Conservation (phyloP, 2,329 filamentous ascomycete species). For the Ascochyta koolunga region DNA sequence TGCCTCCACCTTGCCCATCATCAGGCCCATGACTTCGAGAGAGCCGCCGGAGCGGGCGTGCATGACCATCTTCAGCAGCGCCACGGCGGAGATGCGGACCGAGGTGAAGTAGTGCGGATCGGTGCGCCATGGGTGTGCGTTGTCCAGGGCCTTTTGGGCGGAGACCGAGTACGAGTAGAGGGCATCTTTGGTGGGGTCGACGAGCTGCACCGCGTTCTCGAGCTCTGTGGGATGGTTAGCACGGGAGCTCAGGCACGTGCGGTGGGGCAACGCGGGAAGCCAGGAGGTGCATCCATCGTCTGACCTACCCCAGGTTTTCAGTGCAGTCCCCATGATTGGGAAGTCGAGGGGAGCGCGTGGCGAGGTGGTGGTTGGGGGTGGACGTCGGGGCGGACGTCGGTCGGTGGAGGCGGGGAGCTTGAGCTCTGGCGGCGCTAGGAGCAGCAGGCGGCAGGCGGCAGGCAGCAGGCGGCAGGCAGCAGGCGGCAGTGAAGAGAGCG, state of each 20-base stretch:
- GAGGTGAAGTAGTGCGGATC: constrained; percentile 90
- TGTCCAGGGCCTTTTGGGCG: constrained; percentile 70
- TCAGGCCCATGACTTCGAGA: constrained; percentile 96
- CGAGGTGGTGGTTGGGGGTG: constrained; percentile 13
- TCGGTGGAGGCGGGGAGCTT: constrained; percentile 33
- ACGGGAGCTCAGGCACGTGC: neutral
- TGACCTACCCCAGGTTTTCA: constrained; percentile 47
- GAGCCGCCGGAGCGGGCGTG: constrained; percentile 93
- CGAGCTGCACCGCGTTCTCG: constrained; percentile 79
- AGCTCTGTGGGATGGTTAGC: constrained; percentile 67
- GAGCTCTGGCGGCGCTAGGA: constrained; percentile 10
- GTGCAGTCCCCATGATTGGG: constrained; percentile 41
- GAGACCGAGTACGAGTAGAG: constrained; percentile 82
- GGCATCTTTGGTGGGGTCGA: constrained; percentile 86
- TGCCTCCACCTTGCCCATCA: constrained; percentile 90
- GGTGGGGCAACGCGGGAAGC: constrained; percentile 13
- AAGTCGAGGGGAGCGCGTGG: constrained; percentile 6
- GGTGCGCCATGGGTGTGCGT: constrained; percentile 73
- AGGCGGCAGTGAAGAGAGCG: neutral
- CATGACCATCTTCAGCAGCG: constrained; percentile 98
- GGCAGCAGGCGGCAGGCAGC: constrained; percentile 3
- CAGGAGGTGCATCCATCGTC: neutral
- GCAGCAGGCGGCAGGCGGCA: constrained; percentile 2
- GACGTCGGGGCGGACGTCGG: constrained; percentile 20
- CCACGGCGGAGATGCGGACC: constrained; percentile 90